A percentile compares a stretch with the other conserved stretches of the same genome.
These are phyloP conservation scores for Diaporthe sp. DNA, from an alignment of 2,329 filamentous ascomycete species.

Conservation along the genomic window DNA sequence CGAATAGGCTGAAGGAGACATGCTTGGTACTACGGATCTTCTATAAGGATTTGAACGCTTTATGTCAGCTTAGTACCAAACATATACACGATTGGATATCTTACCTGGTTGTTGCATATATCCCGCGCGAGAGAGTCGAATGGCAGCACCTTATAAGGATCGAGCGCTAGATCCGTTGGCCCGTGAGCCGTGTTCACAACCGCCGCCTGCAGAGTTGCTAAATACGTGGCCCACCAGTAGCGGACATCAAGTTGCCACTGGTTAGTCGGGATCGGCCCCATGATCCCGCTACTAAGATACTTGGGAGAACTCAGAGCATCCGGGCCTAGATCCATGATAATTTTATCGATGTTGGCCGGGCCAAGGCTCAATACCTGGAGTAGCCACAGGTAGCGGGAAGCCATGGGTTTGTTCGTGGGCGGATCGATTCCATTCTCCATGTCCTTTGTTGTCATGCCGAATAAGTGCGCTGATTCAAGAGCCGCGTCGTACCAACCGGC, in stretches of 20 bases:
- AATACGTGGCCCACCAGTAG: slow-evolving; percentile 37
- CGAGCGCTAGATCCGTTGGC: neutral
- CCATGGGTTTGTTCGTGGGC: neutral
- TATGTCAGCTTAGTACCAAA: neutral
- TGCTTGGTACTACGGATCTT: neutral
- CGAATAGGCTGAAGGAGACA: slow-evolving; percentile 11
- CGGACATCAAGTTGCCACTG: slow-evolving; percentile 42
- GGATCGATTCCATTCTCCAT: rapidly evolving
- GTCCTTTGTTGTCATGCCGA: neutral
- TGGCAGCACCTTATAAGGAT: neutral
- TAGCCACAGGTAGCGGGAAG: neutral
- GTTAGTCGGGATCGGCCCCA: neutral
- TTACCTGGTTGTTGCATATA: slow-evolving; percentile 6
- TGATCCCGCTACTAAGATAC: neutral
- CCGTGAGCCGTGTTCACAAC: neutral
- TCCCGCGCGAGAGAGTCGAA: neutral
- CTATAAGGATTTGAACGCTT: neutral
- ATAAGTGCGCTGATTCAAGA: neutral
- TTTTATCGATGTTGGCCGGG: rapidly evolving
- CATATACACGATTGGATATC: neutral
- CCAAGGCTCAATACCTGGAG: too few species aligned
- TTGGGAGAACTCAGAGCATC: neutral
- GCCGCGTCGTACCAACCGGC: neutral
- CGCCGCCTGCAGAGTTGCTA: slow-evolving; percentile 33
- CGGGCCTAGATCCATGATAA: neutral